phyloP scores from a whole-genome alignment of 2,329 filamentous ascomycete genomes.

The Pochonia chlamydosporia region DNA sequence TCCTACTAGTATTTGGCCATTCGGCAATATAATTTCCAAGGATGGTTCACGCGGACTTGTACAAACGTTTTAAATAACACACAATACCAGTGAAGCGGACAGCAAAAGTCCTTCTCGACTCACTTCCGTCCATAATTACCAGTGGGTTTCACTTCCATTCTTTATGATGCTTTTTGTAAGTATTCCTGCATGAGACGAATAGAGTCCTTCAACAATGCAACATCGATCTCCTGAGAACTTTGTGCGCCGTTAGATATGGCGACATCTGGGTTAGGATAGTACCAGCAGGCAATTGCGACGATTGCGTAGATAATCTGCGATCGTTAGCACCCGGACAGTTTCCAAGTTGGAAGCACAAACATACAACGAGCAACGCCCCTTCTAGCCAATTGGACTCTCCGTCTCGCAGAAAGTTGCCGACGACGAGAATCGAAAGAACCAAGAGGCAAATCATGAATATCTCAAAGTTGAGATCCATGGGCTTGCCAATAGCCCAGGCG shows the following conservation, averaged over 20 bases:
- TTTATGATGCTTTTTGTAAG: too few relatives aligned
- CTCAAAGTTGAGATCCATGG: slow-evolving; percentile 79
- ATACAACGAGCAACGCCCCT: slow-evolving; percentile 65
- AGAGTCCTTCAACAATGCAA: too few relatives aligned
- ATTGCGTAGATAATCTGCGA: slow-evolving; percentile 34
- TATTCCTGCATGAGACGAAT: too few relatives aligned
- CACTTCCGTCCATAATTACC: too few relatives aligned
- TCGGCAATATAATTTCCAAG: too few relatives aligned
- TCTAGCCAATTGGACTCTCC: slow-evolving; percentile 89
- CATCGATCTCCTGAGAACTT: not conserved
- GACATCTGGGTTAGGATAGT: slow-evolving; percentile 36
- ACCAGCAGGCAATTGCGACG: slow-evolving; percentile 39
- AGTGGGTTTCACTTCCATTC: too few relatives aligned
- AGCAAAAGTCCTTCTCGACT: too few relatives aligned
- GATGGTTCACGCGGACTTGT: too few relatives aligned
- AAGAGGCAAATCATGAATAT: slow-evolving; percentile 80
- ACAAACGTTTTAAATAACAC: too few relatives aligned
- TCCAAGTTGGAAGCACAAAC: too few relatives aligned
- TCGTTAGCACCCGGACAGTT: not conserved
- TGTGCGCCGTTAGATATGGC: slow-evolving; percentile 26
- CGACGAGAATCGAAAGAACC: slow-evolving; percentile 77
- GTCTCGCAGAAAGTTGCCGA: slow-evolving; percentile 82
- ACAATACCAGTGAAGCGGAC: too few relatives aligned
- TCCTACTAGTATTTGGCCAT: too few relatives aligned
- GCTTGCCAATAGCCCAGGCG: slow-evolving; percentile 67